Evolutionary conservation across 345 rosid species (phyloP).

Genomic region (Mercurialis annua): DNA sequence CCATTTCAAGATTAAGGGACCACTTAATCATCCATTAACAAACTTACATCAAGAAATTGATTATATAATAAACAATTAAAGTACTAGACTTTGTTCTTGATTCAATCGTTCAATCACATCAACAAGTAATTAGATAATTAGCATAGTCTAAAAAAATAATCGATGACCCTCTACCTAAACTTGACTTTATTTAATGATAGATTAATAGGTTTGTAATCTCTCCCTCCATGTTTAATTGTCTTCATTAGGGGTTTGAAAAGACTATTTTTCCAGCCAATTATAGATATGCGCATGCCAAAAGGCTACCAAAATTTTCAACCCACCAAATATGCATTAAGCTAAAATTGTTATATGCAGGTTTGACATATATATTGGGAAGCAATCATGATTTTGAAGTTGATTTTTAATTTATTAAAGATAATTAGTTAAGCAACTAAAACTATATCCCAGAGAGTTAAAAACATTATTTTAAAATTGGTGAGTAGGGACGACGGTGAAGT

Average conservation of each 20-base stretch:
- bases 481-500: background rate
- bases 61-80: background rate
- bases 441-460: background rate
- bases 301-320: background rate
- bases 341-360: too few relatives aligned
- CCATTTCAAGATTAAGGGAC: background rate
- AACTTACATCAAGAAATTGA: background rate
- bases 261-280: background rate
- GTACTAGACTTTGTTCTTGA: background rate
- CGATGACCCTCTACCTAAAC: background rate
- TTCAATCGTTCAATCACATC: background rate
- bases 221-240: background rate
- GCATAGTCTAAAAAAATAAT: background rate
- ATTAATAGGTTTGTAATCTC: background rate
- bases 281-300: constrained; percentile 7
- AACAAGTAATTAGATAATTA: background rate
- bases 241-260: background rate
- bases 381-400: background rate
- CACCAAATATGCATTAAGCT: background rate
- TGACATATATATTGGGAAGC: background rate
- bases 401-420: background rate
- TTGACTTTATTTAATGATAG: background rate
- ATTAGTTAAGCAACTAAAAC: too few relatives aligned
- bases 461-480: background rate
- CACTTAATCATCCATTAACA: background rate